phyloP scores from a whole-genome alignment of 768 basidiomycete genomes.

The Amanita rimosa region DNA sequence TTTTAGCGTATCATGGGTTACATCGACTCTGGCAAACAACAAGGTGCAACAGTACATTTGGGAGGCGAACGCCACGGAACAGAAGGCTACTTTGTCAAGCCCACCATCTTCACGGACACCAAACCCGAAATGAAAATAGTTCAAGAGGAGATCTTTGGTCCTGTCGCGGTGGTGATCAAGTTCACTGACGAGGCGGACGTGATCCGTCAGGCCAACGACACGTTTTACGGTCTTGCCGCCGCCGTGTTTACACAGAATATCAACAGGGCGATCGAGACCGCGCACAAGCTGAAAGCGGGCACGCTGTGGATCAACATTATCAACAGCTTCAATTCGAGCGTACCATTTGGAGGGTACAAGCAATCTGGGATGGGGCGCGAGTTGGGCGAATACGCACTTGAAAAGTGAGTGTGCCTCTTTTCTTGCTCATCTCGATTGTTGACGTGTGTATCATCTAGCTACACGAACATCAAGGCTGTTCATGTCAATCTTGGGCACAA shows the following conservation, averaged over 20 bases:
- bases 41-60: constrained; percentile 54
- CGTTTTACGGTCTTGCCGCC: constrained; percentile 67
- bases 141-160: constrained; percentile 70
- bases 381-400: constrained; percentile 65
- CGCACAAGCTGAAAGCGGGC: constrained; percentile 71
- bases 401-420: constrained; percentile 29
- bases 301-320: constrained; percentile 62
- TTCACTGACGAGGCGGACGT: constrained; percentile 46
- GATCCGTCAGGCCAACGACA: constrained; percentile 47
- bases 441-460: constrained; percentile 22
- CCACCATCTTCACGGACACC: constrained; percentile 65
- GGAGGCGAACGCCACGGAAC: constrained; percentile 50
- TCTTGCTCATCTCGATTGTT: neutral
- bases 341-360: constrained; percentile 85
- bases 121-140: constrained; percentile 67
- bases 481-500: constrained; percentile 44
- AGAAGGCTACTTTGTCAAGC: constrained; percentile 54
- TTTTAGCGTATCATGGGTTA: constrained; percentile 62
- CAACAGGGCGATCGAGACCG: constrained; percentile 59
- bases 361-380: constrained; percentile 76
- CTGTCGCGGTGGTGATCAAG: constrained; percentile 65
- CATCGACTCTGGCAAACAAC: constrained; percentile 62
- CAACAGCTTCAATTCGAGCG: constrained; percentile 36
- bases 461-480: constrained; percentile 60
- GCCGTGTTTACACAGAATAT: constrained; percentile 79